Evolutionary conservation across 208 protist species (phyloP).

Genomic region (Wallacemonas rigidus): DNA sequence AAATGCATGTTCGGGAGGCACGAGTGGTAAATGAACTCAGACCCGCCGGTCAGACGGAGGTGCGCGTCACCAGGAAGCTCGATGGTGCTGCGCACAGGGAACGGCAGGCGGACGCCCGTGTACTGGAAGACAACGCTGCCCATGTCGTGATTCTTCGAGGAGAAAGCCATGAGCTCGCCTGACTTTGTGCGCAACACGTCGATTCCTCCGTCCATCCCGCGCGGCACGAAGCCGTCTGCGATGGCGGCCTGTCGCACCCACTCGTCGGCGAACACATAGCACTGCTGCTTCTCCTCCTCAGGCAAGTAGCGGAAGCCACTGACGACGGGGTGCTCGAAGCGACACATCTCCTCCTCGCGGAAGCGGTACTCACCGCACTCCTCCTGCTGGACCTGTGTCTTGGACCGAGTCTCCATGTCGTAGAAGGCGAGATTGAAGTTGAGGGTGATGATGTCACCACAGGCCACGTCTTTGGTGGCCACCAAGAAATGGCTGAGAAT

Average conservation of each 20-base stretch:
- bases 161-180: slow-evolving; percentile 46
- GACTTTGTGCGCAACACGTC: slow-evolving; percentile 45
- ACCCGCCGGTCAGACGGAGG: slow-evolving; percentile 72
- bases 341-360: slow-evolving; percentile 15
- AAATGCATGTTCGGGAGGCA: slow-evolving; percentile 85
- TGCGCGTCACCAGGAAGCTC: slow-evolving; percentile 72
- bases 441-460: slow-evolving; percentile 49
- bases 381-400: not conserved
- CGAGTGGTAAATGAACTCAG: slow-evolving; percentile 82
- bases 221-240: slow-evolving; percentile 64
- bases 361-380: slow-evolving; percentile 8
- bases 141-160: slow-evolving; percentile 36
- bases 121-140: slow-evolving; percentile 62
- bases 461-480: slow-evolving; percentile 39
- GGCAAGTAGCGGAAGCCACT: slow-evolving; percentile 62
- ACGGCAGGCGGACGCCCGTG: slow-evolving; percentile 72
- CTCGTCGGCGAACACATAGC: slow-evolving; percentile 80
- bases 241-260: slow-evolving; percentile 75
- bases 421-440: slow-evolving; percentile 79
- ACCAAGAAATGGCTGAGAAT: slow-evolving; percentile 83
- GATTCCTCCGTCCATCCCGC: slow-evolving; percentile 50
- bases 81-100: slow-evolving; percentile 78
- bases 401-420: slow-evolving; percentile 33
- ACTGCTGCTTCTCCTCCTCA: slow-evolving; percentile 58
- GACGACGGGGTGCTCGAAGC: slow-evolving; percentile 35